Conservation (phyloP, 106 monocot genomes). For the Gastrodia elata region DNA sequence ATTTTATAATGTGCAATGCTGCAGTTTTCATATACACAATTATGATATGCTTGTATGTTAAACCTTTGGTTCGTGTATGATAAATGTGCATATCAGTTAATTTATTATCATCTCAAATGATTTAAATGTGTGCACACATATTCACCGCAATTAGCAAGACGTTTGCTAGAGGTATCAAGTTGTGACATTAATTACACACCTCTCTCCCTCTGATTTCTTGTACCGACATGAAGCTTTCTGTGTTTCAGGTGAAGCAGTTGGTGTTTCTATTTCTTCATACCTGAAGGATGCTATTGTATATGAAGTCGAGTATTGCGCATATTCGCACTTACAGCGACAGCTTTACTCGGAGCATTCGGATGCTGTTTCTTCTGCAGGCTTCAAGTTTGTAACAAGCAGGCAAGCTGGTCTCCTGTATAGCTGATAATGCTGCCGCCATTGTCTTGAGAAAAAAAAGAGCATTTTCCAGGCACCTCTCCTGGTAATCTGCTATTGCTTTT, state of each 20-base stretch:
- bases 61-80: too few relatives aligned
- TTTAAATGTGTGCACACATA: too few relatives aligned
- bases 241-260: slow-evolving; percentile 49
- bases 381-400: slow-evolving; percentile 24
- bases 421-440: neutral
- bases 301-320: slow-evolving; percentile 52
- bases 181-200: too few relatives aligned
- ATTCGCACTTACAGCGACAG: slow-evolving; percentile 30
- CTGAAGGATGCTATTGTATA: slow-evolving; percentile 17
- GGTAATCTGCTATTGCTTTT: neutral
- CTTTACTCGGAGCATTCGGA: slow-evolving; percentile 3
- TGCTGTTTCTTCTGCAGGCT: slow-evolving; percentile 6
- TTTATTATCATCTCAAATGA: too few relatives aligned
- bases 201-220: neutral
- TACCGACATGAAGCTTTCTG: neutral
- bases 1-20: too few relatives aligned
- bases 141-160: too few relatives aligned
- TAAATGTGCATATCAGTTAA: too few relatives aligned
- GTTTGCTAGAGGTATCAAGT: too few relatives aligned
- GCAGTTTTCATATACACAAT: too few relatives aligned
- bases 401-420: neutral
- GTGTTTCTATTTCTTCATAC: slow-evolving; percentile 33
- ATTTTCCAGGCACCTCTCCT: neutral
- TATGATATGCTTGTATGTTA: too few relatives aligned
- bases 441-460: neutral